These are phyloP conservation scores for Pythium chondricola DNA, from an alignment of 352 stramenopile genomes.

Conservation along the genomic window DNA sequence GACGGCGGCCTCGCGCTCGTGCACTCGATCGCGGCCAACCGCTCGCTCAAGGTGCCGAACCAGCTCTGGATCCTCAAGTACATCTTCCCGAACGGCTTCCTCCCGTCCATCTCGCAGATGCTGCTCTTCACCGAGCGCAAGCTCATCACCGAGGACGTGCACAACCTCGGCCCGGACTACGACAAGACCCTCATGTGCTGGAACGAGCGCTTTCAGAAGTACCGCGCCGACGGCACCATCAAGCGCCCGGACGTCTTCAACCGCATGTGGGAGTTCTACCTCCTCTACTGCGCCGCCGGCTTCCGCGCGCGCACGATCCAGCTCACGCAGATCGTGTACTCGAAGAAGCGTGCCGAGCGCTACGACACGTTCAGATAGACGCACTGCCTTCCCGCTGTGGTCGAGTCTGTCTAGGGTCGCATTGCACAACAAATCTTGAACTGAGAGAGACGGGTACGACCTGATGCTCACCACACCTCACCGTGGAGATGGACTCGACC, in stretches of 20 bases:
- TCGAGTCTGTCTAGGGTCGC: too few species aligned
- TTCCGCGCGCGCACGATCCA: conserved; percentile 86
- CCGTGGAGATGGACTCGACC: too few species aligned
- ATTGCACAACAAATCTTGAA: too few species aligned
- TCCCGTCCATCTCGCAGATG: conserved; percentile 75
- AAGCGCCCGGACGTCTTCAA: conserved; percentile 78
- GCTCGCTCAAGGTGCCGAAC: conserved; percentile 75
- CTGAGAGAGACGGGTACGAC: too few species aligned
- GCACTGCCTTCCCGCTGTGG: not conserved
- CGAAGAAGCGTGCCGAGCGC: conserved; percentile 72
- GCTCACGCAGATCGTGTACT: conserved; percentile 80
- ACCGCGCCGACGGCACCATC: conserved; percentile 69
- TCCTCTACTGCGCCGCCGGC: conserved; percentile 86
- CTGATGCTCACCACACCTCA: too few species aligned
- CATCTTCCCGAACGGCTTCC: conserved; percentile 88
- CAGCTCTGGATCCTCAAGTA: conserved; percentile 89
- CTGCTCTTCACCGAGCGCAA: conserved; percentile 74
- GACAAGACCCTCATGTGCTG: conserved; percentile 89
- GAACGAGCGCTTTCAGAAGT: conserved; percentile 81
- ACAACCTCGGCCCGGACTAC: conserved; percentile 86
- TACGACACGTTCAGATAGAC: conserved; percentile 79
- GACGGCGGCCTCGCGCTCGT: conserved; percentile 66
- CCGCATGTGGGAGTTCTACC: conserved; percentile 89
- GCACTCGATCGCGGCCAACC: conserved; percentile 80
- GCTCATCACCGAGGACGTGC: conserved; percentile 73